Conservation (phyloP, 1,139 yeast species). For the Meyerozyma sp. region DNA sequence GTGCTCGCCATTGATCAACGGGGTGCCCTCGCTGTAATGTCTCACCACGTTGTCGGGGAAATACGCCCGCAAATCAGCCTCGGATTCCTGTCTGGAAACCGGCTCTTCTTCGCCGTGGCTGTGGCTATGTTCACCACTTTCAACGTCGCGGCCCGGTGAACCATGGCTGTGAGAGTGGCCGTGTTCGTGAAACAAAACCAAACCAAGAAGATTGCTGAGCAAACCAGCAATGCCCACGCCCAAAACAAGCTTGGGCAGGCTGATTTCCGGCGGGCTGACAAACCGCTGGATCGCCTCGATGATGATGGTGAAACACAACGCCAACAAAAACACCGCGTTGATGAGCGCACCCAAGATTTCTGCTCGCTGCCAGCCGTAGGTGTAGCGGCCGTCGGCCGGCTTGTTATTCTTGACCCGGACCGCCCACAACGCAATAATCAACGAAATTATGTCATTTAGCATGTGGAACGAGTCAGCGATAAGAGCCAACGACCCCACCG, state of each 20-base stretch:
- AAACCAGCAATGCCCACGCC: constrained; percentile 82
- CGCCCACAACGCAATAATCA: constrained; percentile 93
- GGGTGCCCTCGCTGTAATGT: constrained; percentile 24
- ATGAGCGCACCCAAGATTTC: constrained; percentile 91
- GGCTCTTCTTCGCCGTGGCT: constrained; percentile 19
- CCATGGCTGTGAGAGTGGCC: constrained; percentile 62
- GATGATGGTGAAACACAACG: constrained; percentile 86
- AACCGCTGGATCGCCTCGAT: constrained; percentile 91
- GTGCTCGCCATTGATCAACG: constrained; percentile 18
- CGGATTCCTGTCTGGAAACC: constrained; percentile 11
- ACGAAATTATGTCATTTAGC: constrained; percentile 90
- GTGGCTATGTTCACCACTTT: constrained; percentile 13
- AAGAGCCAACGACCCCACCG: constrained; percentile 87
- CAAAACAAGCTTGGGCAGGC: constrained; percentile 75
- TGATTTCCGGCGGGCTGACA: constrained; percentile 71
- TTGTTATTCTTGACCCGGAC: constrained; percentile 80
- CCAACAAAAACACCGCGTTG: constrained; percentile 88
- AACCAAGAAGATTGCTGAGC: constrained; percentile 74
- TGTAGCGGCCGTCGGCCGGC: constrained; percentile 81
- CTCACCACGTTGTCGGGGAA: constrained; percentile 38
- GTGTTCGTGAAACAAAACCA: constrained; percentile 86
- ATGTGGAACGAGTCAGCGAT: constrained; percentile 97
- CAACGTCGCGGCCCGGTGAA: constrained; percentile 3
- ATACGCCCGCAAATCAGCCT: constrained; percentile 26
- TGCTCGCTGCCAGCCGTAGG: constrained; percentile 96